Conservation (phyloP, 2,329 filamentous ascomycete genomes). For the Trichoderma atrobrunneum region DNA sequence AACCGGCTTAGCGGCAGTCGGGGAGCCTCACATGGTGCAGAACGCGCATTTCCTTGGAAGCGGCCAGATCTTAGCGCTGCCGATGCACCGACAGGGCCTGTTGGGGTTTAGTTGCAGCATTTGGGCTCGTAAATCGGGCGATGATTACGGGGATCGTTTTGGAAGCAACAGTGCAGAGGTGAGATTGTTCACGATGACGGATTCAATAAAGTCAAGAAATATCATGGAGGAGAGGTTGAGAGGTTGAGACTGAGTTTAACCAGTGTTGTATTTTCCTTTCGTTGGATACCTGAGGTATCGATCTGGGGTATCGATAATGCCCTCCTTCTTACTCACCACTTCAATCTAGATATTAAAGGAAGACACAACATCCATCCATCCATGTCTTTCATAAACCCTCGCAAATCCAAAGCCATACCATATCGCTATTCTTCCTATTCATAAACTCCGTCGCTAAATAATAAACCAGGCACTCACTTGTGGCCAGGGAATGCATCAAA, state of each 20-base stretch:
- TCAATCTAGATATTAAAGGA: neutral
- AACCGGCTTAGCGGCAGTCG: slow-evolving; percentile 5
- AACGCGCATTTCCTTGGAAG: neutral
- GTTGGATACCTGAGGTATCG: neutral
- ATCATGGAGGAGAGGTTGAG: neutral
- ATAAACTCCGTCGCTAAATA: neutral
- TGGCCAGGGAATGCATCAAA: neutral
- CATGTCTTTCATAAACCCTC: neutral
- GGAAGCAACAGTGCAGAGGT: too few relatives aligned
- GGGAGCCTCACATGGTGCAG: neutral
- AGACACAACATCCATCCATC: neutral
- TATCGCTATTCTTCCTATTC: neutral
- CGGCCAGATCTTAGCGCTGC: neutral
- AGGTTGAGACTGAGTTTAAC: neutral
- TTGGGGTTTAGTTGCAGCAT: neutral
- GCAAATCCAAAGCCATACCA: neutral
- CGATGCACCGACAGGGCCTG: neutral
- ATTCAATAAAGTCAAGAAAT: neutral
- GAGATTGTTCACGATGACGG: neutral
- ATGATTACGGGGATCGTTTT: neutral
- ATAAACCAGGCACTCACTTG: neutral
- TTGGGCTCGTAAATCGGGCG: neutral
- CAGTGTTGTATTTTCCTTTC: neutral
- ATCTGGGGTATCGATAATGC: neutral
- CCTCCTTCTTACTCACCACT: neutral